A percentile compares a stretch with the other conserved stretches of the same genome.
Conservation (phyloP, 2,329 filamentous ascomycete genomes). For the Emergomyces orientalis region DNA sequence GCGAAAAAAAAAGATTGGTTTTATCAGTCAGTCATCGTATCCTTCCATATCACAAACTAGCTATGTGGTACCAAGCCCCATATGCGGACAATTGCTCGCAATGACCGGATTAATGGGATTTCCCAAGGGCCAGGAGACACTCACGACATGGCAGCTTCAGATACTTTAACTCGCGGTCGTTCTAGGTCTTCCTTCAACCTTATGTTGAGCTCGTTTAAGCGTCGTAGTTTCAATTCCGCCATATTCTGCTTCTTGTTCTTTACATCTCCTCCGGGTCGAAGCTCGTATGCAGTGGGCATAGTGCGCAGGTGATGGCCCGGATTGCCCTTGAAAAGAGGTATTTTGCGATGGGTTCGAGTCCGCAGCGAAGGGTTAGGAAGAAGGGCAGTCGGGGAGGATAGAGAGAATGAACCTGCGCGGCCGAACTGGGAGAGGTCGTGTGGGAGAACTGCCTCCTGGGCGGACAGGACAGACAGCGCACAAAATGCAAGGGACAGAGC, state of each 20-base stretch:
- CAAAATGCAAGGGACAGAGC: neutral
- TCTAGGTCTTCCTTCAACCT: constrained; percentile 92
- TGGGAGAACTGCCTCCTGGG: neutral
- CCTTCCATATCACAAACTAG: neutral
- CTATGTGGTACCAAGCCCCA: neutral
- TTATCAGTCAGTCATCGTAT: neutral
- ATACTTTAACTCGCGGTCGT: constrained; percentile 88
- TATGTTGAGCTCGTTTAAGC: constrained; percentile 93
- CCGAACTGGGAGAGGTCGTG: neutral
- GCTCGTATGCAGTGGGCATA: constrained; percentile 56
- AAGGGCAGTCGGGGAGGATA: constrained; percentile 4
- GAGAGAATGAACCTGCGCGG: neutral
- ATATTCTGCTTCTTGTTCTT: constrained; percentile 98
- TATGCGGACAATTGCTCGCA: neutral
- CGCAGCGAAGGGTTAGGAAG: constrained; percentile 10
- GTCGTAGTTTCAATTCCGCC: constrained; percentile 93
- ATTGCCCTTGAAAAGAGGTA: neutral
- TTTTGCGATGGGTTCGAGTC: constrained; percentile 7
- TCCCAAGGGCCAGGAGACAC: constrained; percentile 23
- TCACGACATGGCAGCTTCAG: constrained; percentile 81
- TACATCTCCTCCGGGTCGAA: constrained; percentile 54
- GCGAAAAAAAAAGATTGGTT: constrained; percentile 6
- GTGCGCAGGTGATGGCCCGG: constrained; percentile 17
- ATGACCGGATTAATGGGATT: neutral
- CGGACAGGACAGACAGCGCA: neutral